These are phyloP conservation scores for Bruguiera hainesii DNA, from an alignment of 441 rosid genomes.

Conservation along the genomic window DNA sequence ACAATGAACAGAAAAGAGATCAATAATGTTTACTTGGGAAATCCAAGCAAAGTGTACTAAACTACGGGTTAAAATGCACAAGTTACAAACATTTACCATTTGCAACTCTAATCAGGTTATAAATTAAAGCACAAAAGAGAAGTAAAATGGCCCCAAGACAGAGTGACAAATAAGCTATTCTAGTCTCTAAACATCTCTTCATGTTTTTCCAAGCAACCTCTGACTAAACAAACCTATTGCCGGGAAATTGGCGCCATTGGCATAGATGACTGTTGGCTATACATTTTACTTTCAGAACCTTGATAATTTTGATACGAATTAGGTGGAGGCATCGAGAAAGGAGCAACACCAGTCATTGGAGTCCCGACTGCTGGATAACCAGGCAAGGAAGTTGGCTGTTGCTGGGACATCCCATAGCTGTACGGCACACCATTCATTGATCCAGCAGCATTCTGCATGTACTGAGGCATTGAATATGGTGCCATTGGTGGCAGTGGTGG, in stretches of 20 bases:
- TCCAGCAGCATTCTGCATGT: conserved; percentile 45
- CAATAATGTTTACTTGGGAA: conserved; percentile 4
- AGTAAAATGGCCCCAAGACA: neutral
- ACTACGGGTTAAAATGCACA: conserved; percentile 2
- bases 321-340: conserved; percentile 30
- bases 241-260: conserved; percentile 61
- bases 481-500: conserved; percentile 58
- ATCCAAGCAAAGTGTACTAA: conserved; percentile 4
- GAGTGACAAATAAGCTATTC: conserved; percentile 2
- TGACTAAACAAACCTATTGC: conserved; percentile 35
- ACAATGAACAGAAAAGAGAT: neutral
- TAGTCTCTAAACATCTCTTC: neutral
- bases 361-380: conserved; percentile 31
- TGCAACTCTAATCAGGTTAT: conserved; percentile 27
- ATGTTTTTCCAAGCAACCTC: conserved; percentile 16
- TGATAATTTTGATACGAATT: conserved; percentile 53
- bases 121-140: conserved; percentile 9
- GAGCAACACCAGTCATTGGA: conserved; percentile 41
- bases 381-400: conserved; percentile 38
- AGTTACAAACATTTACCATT: conserved; percentile 36
- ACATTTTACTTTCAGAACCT: conserved; percentile 56
- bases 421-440: conserved; percentile 44
- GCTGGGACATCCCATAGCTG: conserved; percentile 49
- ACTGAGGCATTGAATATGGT: conserved; percentile 46
- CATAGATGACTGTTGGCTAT: conserved; percentile 49